A percentile compares a stretch with the other conserved stretches of the same genome.
phyloP scores from a whole-genome alignment of 23 red algal genomes.

The Gracilariopsis chorda region DNA sequence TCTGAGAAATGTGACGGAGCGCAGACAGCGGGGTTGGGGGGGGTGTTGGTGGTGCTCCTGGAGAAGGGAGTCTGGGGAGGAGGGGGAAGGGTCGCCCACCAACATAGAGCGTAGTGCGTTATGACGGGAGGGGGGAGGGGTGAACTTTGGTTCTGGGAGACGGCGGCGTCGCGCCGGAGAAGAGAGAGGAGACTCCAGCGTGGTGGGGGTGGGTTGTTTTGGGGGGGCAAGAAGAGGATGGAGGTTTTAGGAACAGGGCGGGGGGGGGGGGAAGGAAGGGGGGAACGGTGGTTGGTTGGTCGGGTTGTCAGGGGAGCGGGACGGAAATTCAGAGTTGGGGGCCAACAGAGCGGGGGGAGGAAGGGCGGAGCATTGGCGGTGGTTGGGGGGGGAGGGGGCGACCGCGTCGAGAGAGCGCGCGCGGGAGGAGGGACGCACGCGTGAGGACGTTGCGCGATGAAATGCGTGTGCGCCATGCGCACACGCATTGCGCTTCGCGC shows the following conservation, averaged over 20 bases:
- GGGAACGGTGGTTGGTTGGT: no score
- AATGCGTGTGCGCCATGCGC: no score
- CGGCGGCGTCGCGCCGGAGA: conserved; percentile 35
- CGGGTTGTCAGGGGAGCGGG: no score
- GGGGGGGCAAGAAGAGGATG: neutral
- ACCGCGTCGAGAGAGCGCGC: neutral
- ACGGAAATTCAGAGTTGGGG: no score
- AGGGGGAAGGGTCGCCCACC: neutral
- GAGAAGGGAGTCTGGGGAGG: conserved; percentile 4
- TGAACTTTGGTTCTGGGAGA: conserved; percentile 3
- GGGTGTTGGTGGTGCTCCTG: conserved; percentile 5
- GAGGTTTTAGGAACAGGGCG: neutral
- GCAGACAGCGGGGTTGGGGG: neutral
- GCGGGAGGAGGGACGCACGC: neutral
- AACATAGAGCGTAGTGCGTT: neutral
- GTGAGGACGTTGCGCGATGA: neutral
- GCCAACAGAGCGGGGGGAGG: neutral
- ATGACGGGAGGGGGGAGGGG: neutral
- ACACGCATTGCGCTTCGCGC: no score
- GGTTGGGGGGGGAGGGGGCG: neutral
- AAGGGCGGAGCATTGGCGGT: neutral
- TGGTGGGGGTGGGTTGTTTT: neutral
- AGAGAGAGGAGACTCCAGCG: conserved; percentile 6
- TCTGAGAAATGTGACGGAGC: conserved; percentile 21
- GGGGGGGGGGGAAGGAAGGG: neutral